Percentiles rank a stretch among this genome's conserved stretches.
Conservation (phyloP, 140 eudicot species). For the Ambrosia hybrid region DNA sequence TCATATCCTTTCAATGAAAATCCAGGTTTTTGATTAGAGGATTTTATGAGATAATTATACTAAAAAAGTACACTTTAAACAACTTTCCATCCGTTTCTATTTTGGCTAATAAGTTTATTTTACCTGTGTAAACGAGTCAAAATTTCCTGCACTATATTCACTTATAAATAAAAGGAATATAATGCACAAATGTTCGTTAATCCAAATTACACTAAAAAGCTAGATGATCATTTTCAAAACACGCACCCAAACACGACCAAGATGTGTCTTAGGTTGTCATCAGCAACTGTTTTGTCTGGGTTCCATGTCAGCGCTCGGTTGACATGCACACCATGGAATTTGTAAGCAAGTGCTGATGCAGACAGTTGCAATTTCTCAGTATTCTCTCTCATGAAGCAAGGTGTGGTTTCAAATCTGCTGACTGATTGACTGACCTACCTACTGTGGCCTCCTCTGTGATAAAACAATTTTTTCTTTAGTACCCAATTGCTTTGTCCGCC, state of each 20-base stretch:
- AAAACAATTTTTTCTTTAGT: constrained; percentile 89
- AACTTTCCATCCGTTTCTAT: too few species aligned
- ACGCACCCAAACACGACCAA: constrained; percentile 15
- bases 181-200: too few species aligned
- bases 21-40: too few species aligned
- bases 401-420: constrained; percentile 91
- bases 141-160: too few species aligned
- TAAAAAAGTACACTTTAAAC: too few species aligned
- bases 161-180: too few species aligned
- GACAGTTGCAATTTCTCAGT: constrained; percentile 98
- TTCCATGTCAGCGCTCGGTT: constrained; percentile 51
- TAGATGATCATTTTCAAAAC: not conserved
- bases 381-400: constrained; percentile 93
- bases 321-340: constrained; percentile 60
- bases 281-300: constrained; percentile 76
- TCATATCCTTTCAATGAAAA: too few species aligned
- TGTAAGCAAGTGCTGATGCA: constrained; percentile 96
- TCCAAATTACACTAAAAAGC: constrained; percentile 1
- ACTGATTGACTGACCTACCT: constrained; percentile 51
- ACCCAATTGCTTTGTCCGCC: constrained; percentile 99
- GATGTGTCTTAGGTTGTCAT: constrained; percentile 66
- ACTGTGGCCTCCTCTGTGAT: constrained; percentile 63
- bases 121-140: too few species aligned
- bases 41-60: too few species aligned
- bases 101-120: too few species aligned